Percentiles rank a stretch among this genome's conserved stretches.
phyloP scores from a whole-genome alignment of 148 eudicot genomes.

The Spergularia marina region DNA sequence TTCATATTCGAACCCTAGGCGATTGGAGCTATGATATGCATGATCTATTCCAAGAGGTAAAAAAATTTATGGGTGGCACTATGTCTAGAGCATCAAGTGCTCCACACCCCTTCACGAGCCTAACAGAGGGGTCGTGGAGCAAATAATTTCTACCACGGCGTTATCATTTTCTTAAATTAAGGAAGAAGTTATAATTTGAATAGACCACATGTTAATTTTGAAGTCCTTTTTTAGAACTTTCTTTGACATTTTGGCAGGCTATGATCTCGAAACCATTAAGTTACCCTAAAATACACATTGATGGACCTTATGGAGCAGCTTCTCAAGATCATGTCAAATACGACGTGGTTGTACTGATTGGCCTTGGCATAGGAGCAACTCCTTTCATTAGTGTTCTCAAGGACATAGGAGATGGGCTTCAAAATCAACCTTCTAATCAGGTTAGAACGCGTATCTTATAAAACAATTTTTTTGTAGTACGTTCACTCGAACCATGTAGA shows the following conservation, averaged over 20 bases:
- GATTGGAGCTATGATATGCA: constrained; percentile 33
- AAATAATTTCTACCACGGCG: no score
- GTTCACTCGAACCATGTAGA: no score
- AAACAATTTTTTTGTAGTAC: no score
- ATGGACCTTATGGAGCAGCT: constrained; percentile 44
- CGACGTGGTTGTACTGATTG: constrained; percentile 30
- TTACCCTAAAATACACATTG: constrained; percentile 35
- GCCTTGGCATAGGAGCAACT: constrained; percentile 41
- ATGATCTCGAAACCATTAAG: constrained; percentile 18
- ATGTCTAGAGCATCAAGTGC: no score
- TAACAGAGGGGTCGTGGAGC: no score
- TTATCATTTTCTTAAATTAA: no score
- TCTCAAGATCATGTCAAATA: constrained; percentile 39
- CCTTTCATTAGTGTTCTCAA: constrained; percentile 42
- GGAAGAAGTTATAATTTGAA: no score
- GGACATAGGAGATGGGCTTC: constrained; percentile 22
- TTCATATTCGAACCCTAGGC: constrained; percentile 34
- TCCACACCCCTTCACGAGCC: no score
- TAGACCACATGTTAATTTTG: no score
- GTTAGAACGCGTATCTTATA: background rate
- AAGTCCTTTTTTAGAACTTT: background rate
- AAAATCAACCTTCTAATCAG: constrained; percentile 20
- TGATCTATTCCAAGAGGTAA: constrained; percentile 35
- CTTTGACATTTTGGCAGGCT: constrained; percentile 10
- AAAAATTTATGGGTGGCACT: background rate